Percentiles rank a stretch among this genome's conserved stretches.
phyloP scores from a whole-genome alignment of 208 protist genomes.

The Trypanosoma grayi region DNA sequence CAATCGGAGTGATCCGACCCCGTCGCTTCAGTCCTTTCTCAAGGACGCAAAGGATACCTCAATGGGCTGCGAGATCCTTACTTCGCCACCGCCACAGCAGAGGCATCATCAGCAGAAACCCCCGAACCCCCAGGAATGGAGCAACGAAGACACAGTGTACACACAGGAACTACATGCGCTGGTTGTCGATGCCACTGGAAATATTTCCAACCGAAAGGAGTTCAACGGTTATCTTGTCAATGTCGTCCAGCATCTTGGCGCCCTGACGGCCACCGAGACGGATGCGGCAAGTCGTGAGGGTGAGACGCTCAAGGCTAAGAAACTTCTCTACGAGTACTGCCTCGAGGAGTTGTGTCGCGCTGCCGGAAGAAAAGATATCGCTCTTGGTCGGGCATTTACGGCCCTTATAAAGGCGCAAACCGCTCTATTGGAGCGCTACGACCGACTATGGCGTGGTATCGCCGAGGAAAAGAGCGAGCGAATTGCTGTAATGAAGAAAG shows the following conservation, averaged over 20 bases:
- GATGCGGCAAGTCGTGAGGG: slow-evolving; percentile 49
- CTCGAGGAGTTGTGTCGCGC: slow-evolving; percentile 38
- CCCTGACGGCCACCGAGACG: slow-evolving; percentile 47
- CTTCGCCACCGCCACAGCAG: neutral
- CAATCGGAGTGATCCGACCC: neutral
- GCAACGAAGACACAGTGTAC: slow-evolving; percentile 28
- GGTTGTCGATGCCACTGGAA: slow-evolving; percentile 28
- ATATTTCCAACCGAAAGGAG: slow-evolving; percentile 33
- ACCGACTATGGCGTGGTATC: slow-evolving; percentile 65
- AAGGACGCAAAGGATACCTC: neutral
- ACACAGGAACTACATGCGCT: slow-evolving; percentile 43
- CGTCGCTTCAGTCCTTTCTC: neutral
- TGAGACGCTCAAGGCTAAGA: slow-evolving; percentile 75
- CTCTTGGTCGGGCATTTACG: slow-evolving; percentile 33
- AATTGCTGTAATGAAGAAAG: slow-evolving; percentile 45
- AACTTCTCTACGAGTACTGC: slow-evolving; percentile 77
- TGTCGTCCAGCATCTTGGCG: slow-evolving; percentile 64
- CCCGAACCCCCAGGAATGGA: slow-evolving; percentile 25
- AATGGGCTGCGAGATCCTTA: neutral
- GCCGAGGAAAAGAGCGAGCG: slow-evolving; percentile 42
- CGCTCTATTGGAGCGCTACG: slow-evolving; percentile 59
- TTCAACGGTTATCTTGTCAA: slow-evolving; percentile 64
- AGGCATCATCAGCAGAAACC: neutral
- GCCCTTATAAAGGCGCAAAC: slow-evolving; percentile 39
- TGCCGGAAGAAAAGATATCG: slow-evolving; percentile 34